phyloP scores from a whole-genome alignment of 768 basidiomycete species.

The Kwoniella mangroviensis region DNA sequence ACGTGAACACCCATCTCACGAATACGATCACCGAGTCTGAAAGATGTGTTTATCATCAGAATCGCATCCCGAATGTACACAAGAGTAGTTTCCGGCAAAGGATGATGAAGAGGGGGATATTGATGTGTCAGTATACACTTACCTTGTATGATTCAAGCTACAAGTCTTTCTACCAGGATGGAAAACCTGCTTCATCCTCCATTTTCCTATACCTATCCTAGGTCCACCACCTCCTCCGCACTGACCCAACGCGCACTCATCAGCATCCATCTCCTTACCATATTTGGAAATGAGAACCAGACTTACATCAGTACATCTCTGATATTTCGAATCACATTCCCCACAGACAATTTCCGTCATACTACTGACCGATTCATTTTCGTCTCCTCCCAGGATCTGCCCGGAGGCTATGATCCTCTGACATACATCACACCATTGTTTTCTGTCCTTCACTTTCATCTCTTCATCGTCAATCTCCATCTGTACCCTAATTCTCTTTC shows the following conservation, averaged over 20 bases:
- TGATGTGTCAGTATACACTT: slow-evolving; percentile 5
- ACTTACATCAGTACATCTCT: slow-evolving; percentile 38
- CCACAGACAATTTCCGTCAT: slow-evolving; percentile 51
- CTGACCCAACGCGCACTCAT: slow-evolving; percentile 13
- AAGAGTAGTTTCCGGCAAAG: too few relatives aligned
- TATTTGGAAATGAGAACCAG: neutral
- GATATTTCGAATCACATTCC: slow-evolving; percentile 50
- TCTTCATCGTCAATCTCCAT: slow-evolving; percentile 51
- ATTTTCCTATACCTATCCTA: slow-evolving; percentile 57
- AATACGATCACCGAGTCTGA: slow-evolving; percentile 48
- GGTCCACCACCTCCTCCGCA: slow-evolving; percentile 58
- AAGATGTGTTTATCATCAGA: neutral
- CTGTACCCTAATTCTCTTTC: slow-evolving; percentile 40
- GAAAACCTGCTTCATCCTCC: slow-evolving; percentile 57
- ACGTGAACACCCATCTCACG: slow-evolving; percentile 53
- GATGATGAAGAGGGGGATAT: neutral
- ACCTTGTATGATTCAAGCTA: slow-evolving; percentile 52
- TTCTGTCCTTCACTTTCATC: slow-evolving; percentile 22
- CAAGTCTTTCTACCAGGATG: slow-evolving; percentile 56
- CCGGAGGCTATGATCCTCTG: slow-evolving; percentile 48
- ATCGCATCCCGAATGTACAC: too few relatives aligned
- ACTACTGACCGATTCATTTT: slow-evolving; percentile 17
- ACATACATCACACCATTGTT: slow-evolving; percentile 54
- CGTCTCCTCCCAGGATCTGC: slow-evolving; percentile 30
- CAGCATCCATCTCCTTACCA: too few relatives aligned